Conservation (phyloP, 2,329 filamentous ascomycete species). For the Metarhizium album region DNA sequence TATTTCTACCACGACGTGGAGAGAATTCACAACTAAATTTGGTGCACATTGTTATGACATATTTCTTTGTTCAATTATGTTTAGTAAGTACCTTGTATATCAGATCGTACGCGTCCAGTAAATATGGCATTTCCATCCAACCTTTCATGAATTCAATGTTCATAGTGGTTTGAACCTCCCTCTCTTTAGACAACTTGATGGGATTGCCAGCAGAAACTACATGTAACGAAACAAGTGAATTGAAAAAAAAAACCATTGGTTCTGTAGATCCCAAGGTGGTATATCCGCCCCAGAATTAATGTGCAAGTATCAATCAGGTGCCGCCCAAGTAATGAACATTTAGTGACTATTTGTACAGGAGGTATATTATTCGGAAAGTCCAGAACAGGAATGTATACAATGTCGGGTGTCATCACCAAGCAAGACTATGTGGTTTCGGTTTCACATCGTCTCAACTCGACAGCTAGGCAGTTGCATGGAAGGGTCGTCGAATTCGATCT, state of each 20-base stretch:
- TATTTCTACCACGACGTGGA: too few species aligned
- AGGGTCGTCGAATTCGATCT: slow-evolving; percentile 47
- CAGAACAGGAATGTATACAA: neutral
- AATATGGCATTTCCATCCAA: neutral
- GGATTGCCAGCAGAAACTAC: neutral
- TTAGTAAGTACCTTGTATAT: neutral
- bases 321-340: neutral
- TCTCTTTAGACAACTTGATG: neutral
- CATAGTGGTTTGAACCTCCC: neutral
- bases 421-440: neutral
- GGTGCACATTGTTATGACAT: neutral
- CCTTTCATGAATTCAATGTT: neutral
- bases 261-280: slow-evolving; percentile 20
- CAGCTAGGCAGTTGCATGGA: slow-evolving; percentile 49
- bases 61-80: neutral
- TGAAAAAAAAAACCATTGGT: slow-evolving; percentile 13
- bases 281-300: slow-evolving; percentile 15
- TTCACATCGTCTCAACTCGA: slow-evolving; percentile 40
- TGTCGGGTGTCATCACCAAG: neutral
- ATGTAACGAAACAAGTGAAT: neutral
- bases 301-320: slow-evolving; percentile 3
- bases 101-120: neutral
- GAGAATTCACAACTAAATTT: too few species aligned
- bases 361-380: neutral
- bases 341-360: slow-evolving; percentile 1